Evolutionary conservation across 306 rosid genomes (phyloP), one percentile per base, ranked within the genome.

Genomic region (Quercus cerris): DNA sequence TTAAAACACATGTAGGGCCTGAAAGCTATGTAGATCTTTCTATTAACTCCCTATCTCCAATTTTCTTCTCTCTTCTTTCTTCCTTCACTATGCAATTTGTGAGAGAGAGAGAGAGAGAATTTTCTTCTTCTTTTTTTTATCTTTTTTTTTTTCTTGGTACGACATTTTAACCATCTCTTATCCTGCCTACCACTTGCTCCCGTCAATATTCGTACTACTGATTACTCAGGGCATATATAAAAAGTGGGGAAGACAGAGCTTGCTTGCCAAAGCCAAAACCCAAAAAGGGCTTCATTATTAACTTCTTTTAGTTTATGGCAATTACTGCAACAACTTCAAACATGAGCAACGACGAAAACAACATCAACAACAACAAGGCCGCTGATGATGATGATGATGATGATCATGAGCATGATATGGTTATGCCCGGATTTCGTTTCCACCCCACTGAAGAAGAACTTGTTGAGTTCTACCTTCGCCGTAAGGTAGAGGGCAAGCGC

Each of bases 401-500:
- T 58, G 75, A 90, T 56, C 98, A 96, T 70, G 97, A 96, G 72
- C 93, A 93, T 12, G 99, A 96, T 85, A 82, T 93, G 91, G 98
- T 96, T 5, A 96, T 96, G 99, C 99, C 98, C 0, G 99, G 99
- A 0, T 96, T 96, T 75, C 94, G 99, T 3, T 95, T 96, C 88
- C 99, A 96, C 78, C 99, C 99, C 0, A 96, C 99, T 0, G 99
- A 96, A 75, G 99, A 96, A 81, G 99, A 96, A 28, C 93, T 96
- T 0, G 97, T 96, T 1, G 98, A 96, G 86, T 96, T 96, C 93
- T 96, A 96, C 94, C 99, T 96, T 87, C 99, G 99, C 97, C 99
- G 99, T 93, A 96, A 96, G 97, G 98, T 96, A 9, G 99, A 96
- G 97, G 99, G 99, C 77, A 96, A 96, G 70, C 94, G 98, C 63